Percentiles rank a stretch among this genome's conserved stretches.
These are phyloP conservation scores for Daldinia childiae DNA, from an alignment of 495 filamentous ascomycete genomes.

Conservation along the genomic window DNA sequence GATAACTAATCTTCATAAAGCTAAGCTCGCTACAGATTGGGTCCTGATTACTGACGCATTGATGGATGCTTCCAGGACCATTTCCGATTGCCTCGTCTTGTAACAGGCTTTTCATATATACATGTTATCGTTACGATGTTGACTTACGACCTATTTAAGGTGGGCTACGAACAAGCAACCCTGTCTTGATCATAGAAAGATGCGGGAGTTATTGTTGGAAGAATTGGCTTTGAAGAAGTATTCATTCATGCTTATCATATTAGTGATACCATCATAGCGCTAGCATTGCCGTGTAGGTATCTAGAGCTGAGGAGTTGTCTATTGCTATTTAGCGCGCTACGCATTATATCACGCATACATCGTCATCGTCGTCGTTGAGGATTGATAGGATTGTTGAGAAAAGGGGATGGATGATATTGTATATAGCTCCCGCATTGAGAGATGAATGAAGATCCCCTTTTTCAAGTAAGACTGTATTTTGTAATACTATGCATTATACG, in stretches of 20 bases:
- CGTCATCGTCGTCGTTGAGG: background rate
- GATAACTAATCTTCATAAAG: background rate
- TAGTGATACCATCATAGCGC: constrained; percentile 39
- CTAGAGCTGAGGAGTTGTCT: constrained; percentile 26
- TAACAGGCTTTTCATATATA: constrained; percentile 16
- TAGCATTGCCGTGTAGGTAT: constrained; percentile 26
- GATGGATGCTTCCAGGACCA: constrained; percentile 32
- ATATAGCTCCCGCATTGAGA: constrained; percentile 11
- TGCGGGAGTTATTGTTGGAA: background rate
- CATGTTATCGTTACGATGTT: background rate
- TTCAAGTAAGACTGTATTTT: background rate
- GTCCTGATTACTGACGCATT: constrained; percentile 32
- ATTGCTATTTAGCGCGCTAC: background rate
- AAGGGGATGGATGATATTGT: constrained; percentile 11
- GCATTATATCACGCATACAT: constrained; percentile 15
- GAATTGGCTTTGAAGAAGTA: background rate
- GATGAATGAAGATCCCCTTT: constrained; percentile 8
- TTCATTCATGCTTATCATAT: constrained; percentile 32
- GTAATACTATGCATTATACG: too few species aligned
- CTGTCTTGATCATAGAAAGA: background rate
- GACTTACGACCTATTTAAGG: background rate
- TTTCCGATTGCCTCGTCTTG: constrained; percentile 43
- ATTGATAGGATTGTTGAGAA: background rate
- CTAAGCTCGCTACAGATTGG: constrained; percentile 20
- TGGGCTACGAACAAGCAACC: background rate